Percentiles rank a stretch among this genome's conserved stretches.
Evolutionary conservation across 345 rosid genomes (phyloP).

Genomic region (Aquilaria yunnanensis): DNA sequence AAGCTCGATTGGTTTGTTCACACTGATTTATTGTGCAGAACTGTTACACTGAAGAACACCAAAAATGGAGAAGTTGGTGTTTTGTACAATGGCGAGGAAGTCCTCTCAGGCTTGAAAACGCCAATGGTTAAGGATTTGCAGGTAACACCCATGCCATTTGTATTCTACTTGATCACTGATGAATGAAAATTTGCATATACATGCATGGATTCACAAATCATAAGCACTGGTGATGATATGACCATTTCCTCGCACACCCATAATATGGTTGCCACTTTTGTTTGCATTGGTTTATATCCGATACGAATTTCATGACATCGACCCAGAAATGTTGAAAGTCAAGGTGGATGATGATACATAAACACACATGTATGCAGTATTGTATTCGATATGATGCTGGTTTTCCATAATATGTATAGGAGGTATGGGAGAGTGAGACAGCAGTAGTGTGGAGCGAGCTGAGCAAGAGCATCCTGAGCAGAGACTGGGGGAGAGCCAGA

Average conservation of each 20-base stretch:
- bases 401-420: slow-evolving; percentile 21
- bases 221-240: not conserved
- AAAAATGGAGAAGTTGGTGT: slow-evolving; percentile 36
- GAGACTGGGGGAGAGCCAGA: slow-evolving; percentile 63
- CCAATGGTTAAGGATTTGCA: slow-evolving; percentile 50
- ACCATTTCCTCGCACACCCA: too few relatives aligned
- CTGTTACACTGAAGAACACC: slow-evolving; percentile 48
- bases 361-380: too few relatives aligned
- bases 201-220: not conserved
- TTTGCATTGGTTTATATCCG: too few relatives aligned
- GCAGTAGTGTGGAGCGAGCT: slow-evolving; percentile 60
- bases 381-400: too few relatives aligned
- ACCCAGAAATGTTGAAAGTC: too few relatives aligned
- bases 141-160: slow-evolving; percentile 24
- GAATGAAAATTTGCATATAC: too few relatives aligned
- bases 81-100: slow-evolving; percentile 58
- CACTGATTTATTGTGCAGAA: slow-evolving; percentile 24
- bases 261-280: too few relatives aligned
- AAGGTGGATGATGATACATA: too few relatives aligned
- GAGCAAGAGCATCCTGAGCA: slow-evolving; percentile 40
- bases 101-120: slow-evolving; percentile 42
- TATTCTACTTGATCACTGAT: too few relatives aligned
- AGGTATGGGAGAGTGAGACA: slow-evolving; percentile 47
- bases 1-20: not conserved
- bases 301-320: not conserved